Evolutionary conservation across 2,329 filamentous ascomycete genomes (phyloP), one percentile per base, ranked within the genome.

Genomic region (Alternaria angustiovoidea): DNA sequence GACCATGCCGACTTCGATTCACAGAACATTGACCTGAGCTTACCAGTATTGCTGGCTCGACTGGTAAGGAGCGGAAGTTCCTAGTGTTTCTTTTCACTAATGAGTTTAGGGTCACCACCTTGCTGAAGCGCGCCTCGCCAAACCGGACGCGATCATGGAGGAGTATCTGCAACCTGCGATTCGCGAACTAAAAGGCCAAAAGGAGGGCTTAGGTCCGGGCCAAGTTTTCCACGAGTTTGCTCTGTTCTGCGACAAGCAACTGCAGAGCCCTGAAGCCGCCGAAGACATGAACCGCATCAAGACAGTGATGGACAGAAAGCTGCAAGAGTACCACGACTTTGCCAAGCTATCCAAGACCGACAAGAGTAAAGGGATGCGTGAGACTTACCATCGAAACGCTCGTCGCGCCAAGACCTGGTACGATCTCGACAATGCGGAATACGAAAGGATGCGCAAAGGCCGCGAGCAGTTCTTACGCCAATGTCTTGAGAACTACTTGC

Each of bases 161-260:
- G 88, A 91, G 36, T 98, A 97, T 70, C 85, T 99, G 0, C 87
- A 90, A 55, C 92, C 92, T 22, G 94, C 95, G 0, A 88, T 98
- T 28, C 89, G 89, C 66, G 92, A 96, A 72, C 83, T 99, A 7
- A 90, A 88, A 69, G 89, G 88, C 2, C 85, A 86, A 46, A 85
- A 81, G 5, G 85, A 88, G 54, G 91, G 91, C 1, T 83, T 86
- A 44, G 91, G 94, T 61, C 91, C 94, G 2, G 93, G 94, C 1
- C 86, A 92, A 66, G 95, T 98, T 1, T 97, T 93, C 71, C 93
- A 97, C 75, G 92, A 96, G 70, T 98, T 98, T 77, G 95, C 96
- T 26, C 87, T 89, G 52, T 99, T 99, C 75, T 99, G 96, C 72
- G 94, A 99, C 75, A 89, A 93, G 71, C 95, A 99, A 75, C 83